These are phyloP conservation scores for Xylaria curta DNA, from an alignment of 495 filamentous ascomycete species.

Conservation along the genomic window DNA sequence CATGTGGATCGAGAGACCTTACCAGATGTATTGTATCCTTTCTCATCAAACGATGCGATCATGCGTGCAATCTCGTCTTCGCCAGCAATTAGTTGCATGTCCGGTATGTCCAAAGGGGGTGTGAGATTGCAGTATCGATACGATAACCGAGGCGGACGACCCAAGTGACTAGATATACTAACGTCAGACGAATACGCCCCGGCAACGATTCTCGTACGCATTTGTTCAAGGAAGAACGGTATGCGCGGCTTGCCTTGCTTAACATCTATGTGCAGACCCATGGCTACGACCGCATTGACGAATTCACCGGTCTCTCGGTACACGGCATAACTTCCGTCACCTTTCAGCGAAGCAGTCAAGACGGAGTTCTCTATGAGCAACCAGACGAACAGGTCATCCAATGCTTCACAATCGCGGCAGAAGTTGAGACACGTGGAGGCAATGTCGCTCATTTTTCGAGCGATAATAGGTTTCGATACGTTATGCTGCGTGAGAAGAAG, in stretches of 20 bases:
- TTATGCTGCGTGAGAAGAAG: conserved; percentile 32
- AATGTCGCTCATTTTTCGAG: conserved; percentile 38
- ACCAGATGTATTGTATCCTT: conserved; percentile 37
- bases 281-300: conserved; percentile 31
- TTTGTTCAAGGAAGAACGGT: conserved; percentile 39
- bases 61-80: conserved; percentile 34
- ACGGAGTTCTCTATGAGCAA: conserved; percentile 37
- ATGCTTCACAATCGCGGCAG: conserved; percentile 37
- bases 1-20: conserved; percentile 37
- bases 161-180: conserved; percentile 35
- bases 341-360: conserved; percentile 34
- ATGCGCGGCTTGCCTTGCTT: conserved; percentile 31
- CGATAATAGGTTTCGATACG: conserved; percentile 31
- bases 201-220: conserved; percentile 32
- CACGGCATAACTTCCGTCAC: conserved; percentile 35
- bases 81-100: conserved; percentile 32
- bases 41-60: conserved; percentile 35
- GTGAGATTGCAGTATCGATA: conserved; percentile 42
- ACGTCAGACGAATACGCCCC: conserved; percentile 38
- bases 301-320: conserved; percentile 39
- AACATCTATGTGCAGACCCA: conserved; percentile 40
- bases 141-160: conserved; percentile 40
- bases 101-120: conserved; percentile 36
- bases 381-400: conserved; percentile 40
- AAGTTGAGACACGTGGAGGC: conserved; percentile 39